phyloP scores from a whole-genome alignment of 2,329 filamentous ascomycete genomes.

The Fusarium gaditjirri region DNA sequence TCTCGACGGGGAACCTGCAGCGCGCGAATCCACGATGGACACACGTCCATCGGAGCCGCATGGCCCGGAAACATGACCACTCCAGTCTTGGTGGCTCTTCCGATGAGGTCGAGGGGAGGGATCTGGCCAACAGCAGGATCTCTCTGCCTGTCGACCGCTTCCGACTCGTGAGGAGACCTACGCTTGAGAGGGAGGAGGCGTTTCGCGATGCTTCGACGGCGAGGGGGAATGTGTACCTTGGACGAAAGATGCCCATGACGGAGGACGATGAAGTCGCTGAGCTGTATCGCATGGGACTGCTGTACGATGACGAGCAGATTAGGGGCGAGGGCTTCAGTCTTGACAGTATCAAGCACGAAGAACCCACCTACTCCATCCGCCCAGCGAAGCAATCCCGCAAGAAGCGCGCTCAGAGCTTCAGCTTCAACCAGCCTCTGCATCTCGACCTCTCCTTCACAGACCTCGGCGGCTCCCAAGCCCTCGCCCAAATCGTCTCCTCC shows the following conservation, averaged over 20 bases:
- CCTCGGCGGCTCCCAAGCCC: constrained; percentile 53
- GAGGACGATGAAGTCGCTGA: constrained; percentile 53
- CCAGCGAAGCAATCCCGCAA: constrained; percentile 49
- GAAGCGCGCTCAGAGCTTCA: constrained; percentile 37
- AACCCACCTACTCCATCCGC: constrained; percentile 53
- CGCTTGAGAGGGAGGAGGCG: constrained; percentile 59
- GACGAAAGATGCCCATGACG: constrained; percentile 33
- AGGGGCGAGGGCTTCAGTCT: constrained; percentile 51
- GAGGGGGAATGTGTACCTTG: constrained; percentile 46
- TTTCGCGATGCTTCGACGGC: constrained; percentile 55
- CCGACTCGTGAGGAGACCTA: constrained; percentile 51
- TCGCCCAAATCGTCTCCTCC: constrained; percentile 50
- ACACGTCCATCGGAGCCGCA: constrained; percentile 12
- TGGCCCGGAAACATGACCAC: constrained; percentile 26
- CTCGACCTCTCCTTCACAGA: constrained; percentile 57
- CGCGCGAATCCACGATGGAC: constrained; percentile 25
- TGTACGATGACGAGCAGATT: constrained; percentile 56
- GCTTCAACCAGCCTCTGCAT: constrained; percentile 45
- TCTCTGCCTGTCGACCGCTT: constrained; percentile 52
- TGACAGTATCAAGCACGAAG: constrained; percentile 52
- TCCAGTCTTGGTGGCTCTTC: constrained; percentile 1
- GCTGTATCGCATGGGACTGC: constrained; percentile 57
- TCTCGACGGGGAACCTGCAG: neutral
- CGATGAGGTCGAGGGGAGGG: constrained; percentile 48
- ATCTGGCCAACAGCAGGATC: constrained; percentile 50